Evolutionary conservation across 2,329 filamentous ascomycete genomes (phyloP), one percentile per base, ranked within the genome.

Genomic region (Cladophialophora bantiana): DNA sequence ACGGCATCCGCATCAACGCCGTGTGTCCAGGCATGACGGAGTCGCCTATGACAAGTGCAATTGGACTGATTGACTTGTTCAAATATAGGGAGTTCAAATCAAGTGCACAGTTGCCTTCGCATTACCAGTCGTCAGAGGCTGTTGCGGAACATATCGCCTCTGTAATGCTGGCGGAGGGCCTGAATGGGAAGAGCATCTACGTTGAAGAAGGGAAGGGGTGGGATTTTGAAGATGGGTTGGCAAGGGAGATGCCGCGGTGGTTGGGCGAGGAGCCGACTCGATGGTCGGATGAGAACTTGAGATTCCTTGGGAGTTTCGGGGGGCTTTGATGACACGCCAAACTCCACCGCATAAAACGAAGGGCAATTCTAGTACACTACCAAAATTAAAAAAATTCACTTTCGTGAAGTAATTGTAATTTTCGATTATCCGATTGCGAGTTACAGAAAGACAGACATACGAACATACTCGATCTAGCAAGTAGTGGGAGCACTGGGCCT

Each of bases 191-290:
- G 32, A 77, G 79, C 0, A 77, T 82, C 69, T 82, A 79, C 54
- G 76, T 82, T 12, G 79, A 80, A 65, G 80, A 80, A 34, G 79
- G 78, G 0, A 74, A 78, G 7, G 79, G 75, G 6, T 82, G 80
- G 79, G 78, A 81, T 42, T 78, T 82, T 42, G 81, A 83, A 62
- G 73, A 75, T 40, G 77, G 79, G 18, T 72, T 81, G 31, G 74
- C 79, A 59, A 72, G 75, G 13, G 74, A 80, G 2, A 76, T 81
- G 68, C 73, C 76, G 3, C 74, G 80, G 66, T 82, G 80, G 81
- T 70, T 82, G 40, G 81, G 81, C 1, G 79, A 80, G 68, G 75
- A 75, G 53, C 48, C 60, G 7, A 56, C 48, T 7, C 10, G 53
- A 36, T 48, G n/a, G 52, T 63, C 60, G 35, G 35, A 63, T 18